Evolutionary conservation across 2,329 filamentous ascomycete genomes (phyloP).

Genomic region (Diaporthe aspalathi): DNA sequence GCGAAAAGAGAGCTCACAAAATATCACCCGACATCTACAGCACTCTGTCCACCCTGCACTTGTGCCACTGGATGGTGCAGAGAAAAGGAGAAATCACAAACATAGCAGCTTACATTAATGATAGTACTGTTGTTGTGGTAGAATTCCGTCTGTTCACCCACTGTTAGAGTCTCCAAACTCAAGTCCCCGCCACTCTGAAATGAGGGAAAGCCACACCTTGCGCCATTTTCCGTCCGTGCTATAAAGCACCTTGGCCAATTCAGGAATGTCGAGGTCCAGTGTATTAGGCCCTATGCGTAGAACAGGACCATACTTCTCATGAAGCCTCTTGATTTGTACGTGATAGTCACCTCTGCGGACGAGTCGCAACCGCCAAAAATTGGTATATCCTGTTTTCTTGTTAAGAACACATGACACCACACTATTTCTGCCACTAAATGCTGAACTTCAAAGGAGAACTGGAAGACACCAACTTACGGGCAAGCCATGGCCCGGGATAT

Average conservation of each 20-base stretch:
- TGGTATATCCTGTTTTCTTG: background rate
- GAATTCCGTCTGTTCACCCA: too few relatives aligned
- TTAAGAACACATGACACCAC: background rate
- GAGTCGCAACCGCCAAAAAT: background rate
- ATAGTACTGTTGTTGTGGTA: too few relatives aligned
- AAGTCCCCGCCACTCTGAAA: too few relatives aligned
- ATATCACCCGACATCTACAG: too few relatives aligned
- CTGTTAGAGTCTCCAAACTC: too few relatives aligned
- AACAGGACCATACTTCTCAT: background rate
- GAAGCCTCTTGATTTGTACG: background rate
- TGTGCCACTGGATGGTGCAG: too few relatives aligned
- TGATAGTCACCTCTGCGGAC: background rate
- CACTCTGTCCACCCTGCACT: too few relatives aligned
- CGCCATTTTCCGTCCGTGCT: too few relatives aligned
- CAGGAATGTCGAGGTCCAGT: background rate
- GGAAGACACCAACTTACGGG: background rate
- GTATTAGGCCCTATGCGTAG: background rate
- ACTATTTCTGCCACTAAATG: accelerated
- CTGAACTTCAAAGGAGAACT: background rate
- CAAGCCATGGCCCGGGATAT: constrained; percentile 2
- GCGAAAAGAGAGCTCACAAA: too few relatives aligned
- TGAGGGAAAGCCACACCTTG: too few relatives aligned
- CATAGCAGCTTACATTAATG: too few relatives aligned
- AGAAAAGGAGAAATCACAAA: too few relatives aligned
- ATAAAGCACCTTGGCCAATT: background rate